These are phyloP conservation scores for Asclepias syriaca DNA, from an alignment of 257 asterid species.

Conservation along the genomic window DNA sequence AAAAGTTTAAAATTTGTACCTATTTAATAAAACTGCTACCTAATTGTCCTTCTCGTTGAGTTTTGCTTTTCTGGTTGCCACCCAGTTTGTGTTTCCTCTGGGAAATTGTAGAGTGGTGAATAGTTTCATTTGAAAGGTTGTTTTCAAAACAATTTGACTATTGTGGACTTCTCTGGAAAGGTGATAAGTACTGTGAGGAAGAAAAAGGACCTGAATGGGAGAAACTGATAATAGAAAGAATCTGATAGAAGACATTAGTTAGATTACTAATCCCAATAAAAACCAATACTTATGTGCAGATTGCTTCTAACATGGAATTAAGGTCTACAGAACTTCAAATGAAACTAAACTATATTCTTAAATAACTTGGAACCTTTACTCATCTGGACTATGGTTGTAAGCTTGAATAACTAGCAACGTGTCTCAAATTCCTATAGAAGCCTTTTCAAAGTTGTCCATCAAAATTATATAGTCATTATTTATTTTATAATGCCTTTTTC, in stretches of 20 bases:
- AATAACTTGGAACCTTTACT: neutral
- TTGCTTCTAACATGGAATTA: neutral
- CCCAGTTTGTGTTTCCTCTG: neutral
- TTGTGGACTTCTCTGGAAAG: neutral
- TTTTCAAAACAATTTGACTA: neutral
- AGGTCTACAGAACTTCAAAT: neutral
- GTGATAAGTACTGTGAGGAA: neutral
- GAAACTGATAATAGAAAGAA: neutral
- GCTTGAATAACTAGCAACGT: neutral
- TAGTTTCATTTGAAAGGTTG: neutral
- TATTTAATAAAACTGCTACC: neutral
- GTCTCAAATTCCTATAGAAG: neutral
- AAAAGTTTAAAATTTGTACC: neutral
- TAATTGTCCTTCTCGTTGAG: neutral
- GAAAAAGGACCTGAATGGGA: neutral
- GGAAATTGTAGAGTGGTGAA: neutral
- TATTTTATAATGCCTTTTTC: neutral
- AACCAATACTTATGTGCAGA: neutral
- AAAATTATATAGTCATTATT: neutral
- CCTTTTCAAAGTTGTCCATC: neutral
- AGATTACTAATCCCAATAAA: neutral
- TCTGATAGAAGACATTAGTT: neutral
- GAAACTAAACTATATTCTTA: neutral
- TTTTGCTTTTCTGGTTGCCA: neutral
- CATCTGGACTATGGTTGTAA: neutral